Percentiles rank a stretch among this genome's conserved stretches.
Evolutionary conservation across 768 basidiomycete species (phyloP).

Genomic region (Lentinula guzmanii): DNA sequence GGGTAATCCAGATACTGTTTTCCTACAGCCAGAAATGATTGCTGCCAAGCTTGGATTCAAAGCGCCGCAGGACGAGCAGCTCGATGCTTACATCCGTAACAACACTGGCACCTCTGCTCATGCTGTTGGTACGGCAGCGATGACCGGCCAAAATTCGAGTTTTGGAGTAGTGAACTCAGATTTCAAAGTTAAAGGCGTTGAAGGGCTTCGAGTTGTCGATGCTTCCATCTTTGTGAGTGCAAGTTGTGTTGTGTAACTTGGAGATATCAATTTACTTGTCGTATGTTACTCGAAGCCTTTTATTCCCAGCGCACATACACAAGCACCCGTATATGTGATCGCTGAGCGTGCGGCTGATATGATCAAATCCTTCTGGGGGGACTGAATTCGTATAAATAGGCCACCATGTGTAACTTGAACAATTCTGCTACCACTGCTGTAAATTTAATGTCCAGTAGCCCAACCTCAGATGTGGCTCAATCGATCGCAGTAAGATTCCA

Average conservation of each 20-base stretch:
- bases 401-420: no score
- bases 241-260: not conserved
- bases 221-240: slow-evolving; percentile 16
- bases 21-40: not conserved
- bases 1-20: not conserved
- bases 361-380: slow-evolving; percentile 5
- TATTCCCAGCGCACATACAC: slow-evolving; percentile 13
- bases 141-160: slow-evolving; percentile 10
- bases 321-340: slow-evolving; percentile 12
- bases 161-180: slow-evolving; percentile 19
- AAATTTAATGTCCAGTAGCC: no score
- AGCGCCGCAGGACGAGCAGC: not conserved
- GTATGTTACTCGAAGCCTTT: slow-evolving; percentile 3
- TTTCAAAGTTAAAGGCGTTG: slow-evolving; percentile 19
- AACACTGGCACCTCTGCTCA: slow-evolving; percentile 14
- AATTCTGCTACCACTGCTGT: no score
- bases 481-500: no score
- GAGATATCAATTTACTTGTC: no score
- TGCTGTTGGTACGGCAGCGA: slow-evolving; percentile 14
- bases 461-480: no score
- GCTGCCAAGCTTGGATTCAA: not conserved
- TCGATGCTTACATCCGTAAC: slow-evolving; percentile 11
- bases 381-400: not conserved
- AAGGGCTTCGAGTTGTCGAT: slow-evolving; percentile 21
- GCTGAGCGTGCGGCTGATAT: slow-evolving; percentile 14